phyloP scores from a whole-genome alignment of 2,329 filamentous ascomycete species.

The Scedosporium dehoogii region DNA sequence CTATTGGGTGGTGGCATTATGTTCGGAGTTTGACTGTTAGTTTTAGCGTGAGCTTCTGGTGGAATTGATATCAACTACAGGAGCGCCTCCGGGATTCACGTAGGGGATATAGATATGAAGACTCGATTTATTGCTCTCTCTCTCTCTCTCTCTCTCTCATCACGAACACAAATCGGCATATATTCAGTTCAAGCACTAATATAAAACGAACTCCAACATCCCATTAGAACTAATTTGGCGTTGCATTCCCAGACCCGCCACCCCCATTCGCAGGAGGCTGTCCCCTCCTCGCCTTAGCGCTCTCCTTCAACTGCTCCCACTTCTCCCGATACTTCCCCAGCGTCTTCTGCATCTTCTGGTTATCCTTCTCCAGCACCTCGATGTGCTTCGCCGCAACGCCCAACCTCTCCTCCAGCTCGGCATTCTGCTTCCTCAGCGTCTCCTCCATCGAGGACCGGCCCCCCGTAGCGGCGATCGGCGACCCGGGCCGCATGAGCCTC shows the following conservation, averaged over 20 bases:
- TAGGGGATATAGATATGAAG: too few relatives aligned
- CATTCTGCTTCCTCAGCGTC: conserved; percentile 38
- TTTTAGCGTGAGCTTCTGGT: conserved; percentile 97
- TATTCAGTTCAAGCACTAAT: neutral
- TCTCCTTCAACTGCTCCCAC: conserved; percentile 52
- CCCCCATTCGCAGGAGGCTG: neutral
- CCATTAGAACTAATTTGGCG: neutral
- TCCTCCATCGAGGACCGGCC: conserved; percentile 5
- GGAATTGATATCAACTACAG: conserved; percentile 41
- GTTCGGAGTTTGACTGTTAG: conserved; percentile 76
- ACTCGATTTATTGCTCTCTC: neutral
- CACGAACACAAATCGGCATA: too few relatives aligned
- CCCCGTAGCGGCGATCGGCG: conserved; percentile 24
- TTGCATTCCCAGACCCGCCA: neutral
- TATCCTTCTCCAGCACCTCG: conserved; percentile 55
- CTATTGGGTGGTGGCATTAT: conserved; percentile 97
- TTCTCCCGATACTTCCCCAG: conserved; percentile 49
- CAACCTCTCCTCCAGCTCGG: conserved; percentile 60
- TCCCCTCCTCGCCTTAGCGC: conserved; percentile 42
- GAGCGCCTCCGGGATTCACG: too few relatives aligned
- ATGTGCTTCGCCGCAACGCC: conserved; percentile 47
- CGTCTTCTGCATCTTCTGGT: conserved; percentile 44
- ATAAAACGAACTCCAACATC: neutral
- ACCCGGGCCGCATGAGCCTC: conserved; percentile 49
- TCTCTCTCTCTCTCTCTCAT: too few relatives aligned